Evolutionary conservation across 202 grass and related monocot species (phyloP).

Genomic region (Setaria italica): DNA sequence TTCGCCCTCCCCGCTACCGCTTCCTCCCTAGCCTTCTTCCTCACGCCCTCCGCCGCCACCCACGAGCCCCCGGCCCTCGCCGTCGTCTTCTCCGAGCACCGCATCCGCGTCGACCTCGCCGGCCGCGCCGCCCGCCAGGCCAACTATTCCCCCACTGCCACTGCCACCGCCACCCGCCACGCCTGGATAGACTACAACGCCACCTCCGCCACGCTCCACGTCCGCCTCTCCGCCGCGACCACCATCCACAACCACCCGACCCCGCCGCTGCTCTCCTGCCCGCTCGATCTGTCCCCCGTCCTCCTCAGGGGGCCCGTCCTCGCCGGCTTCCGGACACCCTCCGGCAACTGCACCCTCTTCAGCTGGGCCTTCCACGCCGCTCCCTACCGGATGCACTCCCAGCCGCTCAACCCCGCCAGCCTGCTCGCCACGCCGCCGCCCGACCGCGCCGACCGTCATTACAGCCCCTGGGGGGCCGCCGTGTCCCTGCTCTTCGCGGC

Average conservation of each 20-base stretch:
- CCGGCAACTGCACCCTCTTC: conserved; percentile 66
- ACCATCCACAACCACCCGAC: background rate
- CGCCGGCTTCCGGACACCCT: conserved; percentile 49
- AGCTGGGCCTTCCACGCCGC: conserved; percentile 76
- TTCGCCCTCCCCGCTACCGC: conserved; percentile 52
- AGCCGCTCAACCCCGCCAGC: conserved; percentile 68
- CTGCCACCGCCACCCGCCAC: conserved; percentile 46
- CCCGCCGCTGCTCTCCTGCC: conserved; percentile 54
- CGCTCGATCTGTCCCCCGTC: conserved; percentile 57
- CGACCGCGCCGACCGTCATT: background rate
- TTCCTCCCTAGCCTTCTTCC: conserved; percentile 58
- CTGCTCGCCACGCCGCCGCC: conserved; percentile 46
- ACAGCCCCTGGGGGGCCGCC: conserved; percentile 53
- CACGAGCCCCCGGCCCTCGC: conserved; percentile 41
- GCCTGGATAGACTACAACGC: conserved; percentile 82
- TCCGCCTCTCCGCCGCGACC: conserved; percentile 45
- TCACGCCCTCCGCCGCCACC: conserved; percentile 28
- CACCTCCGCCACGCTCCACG: conserved; percentile 49
- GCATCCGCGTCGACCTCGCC: conserved; percentile 52
- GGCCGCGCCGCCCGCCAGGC: conserved; percentile 44
- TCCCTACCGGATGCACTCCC: conserved; percentile 74
- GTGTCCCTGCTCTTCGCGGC: conserved; percentile 72
- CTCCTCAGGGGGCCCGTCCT: conserved; percentile 45
- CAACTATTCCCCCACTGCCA: background rate
- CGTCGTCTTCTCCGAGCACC: conserved; percentile 48